Conservation (phyloP, 2,329 filamentous ascomycete genomes). For the Grosmannia penicillata region DNA sequence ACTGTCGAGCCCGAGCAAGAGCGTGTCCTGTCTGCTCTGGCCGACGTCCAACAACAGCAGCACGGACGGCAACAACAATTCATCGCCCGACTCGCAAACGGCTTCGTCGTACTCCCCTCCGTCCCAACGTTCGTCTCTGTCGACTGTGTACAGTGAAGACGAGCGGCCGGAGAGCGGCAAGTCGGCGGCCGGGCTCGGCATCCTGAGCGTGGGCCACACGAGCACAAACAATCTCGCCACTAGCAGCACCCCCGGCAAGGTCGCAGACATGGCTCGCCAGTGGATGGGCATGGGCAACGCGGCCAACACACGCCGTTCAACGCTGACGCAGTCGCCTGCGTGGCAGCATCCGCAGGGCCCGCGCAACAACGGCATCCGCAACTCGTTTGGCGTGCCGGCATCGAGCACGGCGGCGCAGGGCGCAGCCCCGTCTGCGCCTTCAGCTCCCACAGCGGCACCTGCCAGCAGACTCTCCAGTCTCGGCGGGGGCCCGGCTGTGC, state of each 20-base stretch:
- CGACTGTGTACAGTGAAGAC: slow-evolving; percentile 41
- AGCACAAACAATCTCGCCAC: not conserved
- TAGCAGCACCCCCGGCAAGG: not conserved
- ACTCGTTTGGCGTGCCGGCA: slow-evolving; percentile 3
- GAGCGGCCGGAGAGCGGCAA: slow-evolving; percentile 25
- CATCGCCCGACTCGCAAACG: slow-evolving; percentile 4
- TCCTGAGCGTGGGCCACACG: not conserved
- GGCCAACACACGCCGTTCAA: too few species aligned
- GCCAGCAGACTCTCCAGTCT: too few species aligned
- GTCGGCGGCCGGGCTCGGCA: not conserved
- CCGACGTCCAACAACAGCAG: not conserved
- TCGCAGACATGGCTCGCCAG: not conserved
- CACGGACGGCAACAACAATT: not conserved
- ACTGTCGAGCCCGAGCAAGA: slow-evolving; percentile 9
- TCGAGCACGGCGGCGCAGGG: not conserved
- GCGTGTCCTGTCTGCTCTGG: slow-evolving; percentile 3
- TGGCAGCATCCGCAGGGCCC: not conserved
- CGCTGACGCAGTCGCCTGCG: not conserved
- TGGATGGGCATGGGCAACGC: not conserved
- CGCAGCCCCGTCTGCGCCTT: too few species aligned
- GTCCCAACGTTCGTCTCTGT: slow-evolving; percentile 27
- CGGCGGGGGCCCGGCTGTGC: too few species aligned
- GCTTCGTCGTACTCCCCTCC: slow-evolving; percentile 2
- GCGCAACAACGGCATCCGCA: slow-evolving; percentile 3
- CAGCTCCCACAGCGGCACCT: too few species aligned